phyloP scores from a whole-genome alignment of 1,284 basidiomycete genomes.

The Trichosporon sp. region DNA sequence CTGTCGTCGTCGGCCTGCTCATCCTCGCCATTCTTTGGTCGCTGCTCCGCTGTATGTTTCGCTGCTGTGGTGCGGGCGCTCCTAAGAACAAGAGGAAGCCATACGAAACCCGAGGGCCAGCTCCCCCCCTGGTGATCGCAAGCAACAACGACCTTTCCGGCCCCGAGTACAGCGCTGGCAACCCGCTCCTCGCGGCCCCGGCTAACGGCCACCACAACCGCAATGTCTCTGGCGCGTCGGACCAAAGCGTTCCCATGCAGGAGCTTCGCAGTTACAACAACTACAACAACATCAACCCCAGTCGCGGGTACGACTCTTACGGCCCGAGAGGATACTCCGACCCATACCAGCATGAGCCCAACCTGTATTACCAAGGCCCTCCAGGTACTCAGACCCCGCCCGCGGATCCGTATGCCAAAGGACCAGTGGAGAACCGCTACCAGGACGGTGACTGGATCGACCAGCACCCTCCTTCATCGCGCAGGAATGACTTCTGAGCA shows the following conservation, averaged over 20 bases:
- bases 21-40: conserved; percentile 25
- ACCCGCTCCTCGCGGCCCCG: not conserved
- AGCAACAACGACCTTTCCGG: conserved; percentile 3
- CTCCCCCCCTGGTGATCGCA: not conserved
- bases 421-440: not conserved
- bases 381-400: not conserved
- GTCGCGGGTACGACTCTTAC: not conserved
- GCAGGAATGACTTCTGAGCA: not conserved
- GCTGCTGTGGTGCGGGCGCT: conserved; percentile 6
- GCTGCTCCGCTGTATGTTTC: conserved; percentile 6
- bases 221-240: not conserved
- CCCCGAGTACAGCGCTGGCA: not conserved
- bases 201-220: not conserved
- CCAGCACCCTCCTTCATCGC: not conserved
- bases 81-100: not conserved
- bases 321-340: not conserved
- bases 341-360: conserved; percentile 3
- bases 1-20: conserved; percentile 64
- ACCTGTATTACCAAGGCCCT: not conserved
- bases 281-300: not conserved
- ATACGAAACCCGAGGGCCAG: not conserved
- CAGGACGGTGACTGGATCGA: conserved; percentile 4
- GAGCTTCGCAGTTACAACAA: not conserved
- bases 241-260: not conserved
- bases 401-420: not conserved